A percentile compares a stretch with the other conserved stretches of the same genome.
Conservation (phyloP, 192 early-diverging fungal species). For the Backusella tuberculispora region DNA sequence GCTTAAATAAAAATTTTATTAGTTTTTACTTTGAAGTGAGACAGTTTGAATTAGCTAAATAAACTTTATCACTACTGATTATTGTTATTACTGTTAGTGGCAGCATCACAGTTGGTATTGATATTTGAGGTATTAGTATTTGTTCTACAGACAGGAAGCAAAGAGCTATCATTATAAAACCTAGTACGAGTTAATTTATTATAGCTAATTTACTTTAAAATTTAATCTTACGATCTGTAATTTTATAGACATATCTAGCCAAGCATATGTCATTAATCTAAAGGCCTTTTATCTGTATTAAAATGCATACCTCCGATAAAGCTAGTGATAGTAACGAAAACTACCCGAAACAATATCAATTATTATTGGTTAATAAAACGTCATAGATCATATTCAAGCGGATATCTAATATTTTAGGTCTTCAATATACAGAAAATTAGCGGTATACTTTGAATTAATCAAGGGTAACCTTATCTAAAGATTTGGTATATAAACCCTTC, state of each 20-base stretch:
- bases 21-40: too few relatives aligned
- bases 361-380: conserved; percentile 6
- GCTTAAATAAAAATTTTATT: too few relatives aligned
- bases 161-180: neutral
- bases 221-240: neutral
- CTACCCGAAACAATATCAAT: neutral
- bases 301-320: neutral
- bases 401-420: neutral
- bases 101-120: neutral
- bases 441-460: neutral
- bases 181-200: neutral
- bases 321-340: neutral
- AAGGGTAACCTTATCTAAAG: conserved; percentile 2
- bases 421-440: neutral
- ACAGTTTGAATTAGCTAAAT: too few relatives aligned
- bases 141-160: neutral
- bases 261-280: neutral
- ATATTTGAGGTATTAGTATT: neutral
- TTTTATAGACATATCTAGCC: neutral
- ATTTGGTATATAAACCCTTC: conserved; percentile 6
- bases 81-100: too few relatives aligned
- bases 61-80: too few relatives aligned
- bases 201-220: neutral
- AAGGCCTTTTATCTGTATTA: conserved; percentile 5
- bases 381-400: conserved; percentile 1